Evolutionary conservation across 2,329 filamentous ascomycete genomes (phyloP).

Genomic region (Rutstroemia sp.): DNA sequence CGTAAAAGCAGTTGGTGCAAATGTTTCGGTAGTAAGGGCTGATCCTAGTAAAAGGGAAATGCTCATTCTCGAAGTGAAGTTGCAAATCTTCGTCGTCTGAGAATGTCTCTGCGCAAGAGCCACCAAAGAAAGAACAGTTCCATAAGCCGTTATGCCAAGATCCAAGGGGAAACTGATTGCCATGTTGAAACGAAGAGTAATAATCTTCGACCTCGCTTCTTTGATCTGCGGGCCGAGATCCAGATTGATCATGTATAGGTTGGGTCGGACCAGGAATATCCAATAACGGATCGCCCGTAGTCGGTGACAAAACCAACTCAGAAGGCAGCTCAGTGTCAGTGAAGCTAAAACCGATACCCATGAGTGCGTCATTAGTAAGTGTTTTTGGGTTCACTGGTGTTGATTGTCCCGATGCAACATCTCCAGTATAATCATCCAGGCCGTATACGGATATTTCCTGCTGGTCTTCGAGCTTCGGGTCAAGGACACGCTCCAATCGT

Average conservation of each 20-base stretch:
- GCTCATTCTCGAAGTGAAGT: conserved; percentile 20
- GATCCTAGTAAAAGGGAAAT: conserved; percentile 24
- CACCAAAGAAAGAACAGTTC: conserved; percentile 17
- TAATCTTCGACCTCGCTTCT: neutral
- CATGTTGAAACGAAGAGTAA: conserved; percentile 18
- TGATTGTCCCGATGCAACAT: conserved; percentile 9
- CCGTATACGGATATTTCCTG: conserved; percentile 9
- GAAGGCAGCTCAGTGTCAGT: neutral
- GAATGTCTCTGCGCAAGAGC: conserved; percentile 17
- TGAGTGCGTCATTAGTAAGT: conserved; percentile 10
- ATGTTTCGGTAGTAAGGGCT: conserved; percentile 17
- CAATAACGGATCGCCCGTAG: neutral
- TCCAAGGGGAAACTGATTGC: conserved; percentile 20
- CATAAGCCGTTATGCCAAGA: conserved; percentile 11
- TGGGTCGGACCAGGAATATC: conserved; percentile 8
- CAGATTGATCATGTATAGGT: neutral
- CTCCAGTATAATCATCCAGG: conserved; percentile 6
- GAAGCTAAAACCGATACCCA: conserved; percentile 18
- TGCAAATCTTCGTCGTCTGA: conserved; percentile 15
- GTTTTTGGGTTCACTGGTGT: conserved; percentile 5
- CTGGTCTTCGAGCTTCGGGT: conserved; percentile 1
- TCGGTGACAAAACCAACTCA: conserved; percentile 10
- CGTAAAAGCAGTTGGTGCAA: conserved; percentile 11
- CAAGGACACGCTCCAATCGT: conserved; percentile 16
- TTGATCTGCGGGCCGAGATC: conserved; percentile 1